Percentiles rank a stretch among this genome's conserved stretches.
Evolutionary conservation across 805 yeast genomes (phyloP).

Genomic region (Ogataea pilisensis): DNA sequence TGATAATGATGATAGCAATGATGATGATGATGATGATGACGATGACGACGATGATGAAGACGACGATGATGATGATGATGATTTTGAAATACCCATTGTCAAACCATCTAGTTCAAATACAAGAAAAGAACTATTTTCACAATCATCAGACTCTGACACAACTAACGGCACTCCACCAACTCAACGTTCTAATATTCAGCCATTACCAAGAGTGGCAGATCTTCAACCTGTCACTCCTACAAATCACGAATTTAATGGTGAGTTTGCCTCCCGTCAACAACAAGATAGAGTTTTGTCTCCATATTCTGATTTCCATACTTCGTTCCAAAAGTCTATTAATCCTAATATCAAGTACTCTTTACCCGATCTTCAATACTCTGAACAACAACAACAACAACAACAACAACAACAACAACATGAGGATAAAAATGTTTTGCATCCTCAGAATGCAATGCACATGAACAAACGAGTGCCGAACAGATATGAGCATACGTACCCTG

Average conservation of each 20-base stretch:
- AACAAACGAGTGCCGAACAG: constrained; percentile 4
- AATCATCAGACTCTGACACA: constrained; percentile 5
- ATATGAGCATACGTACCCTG: background rate
- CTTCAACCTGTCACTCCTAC: background rate
- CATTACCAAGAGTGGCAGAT: too few relatives aligned
- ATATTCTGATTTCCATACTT: constrained; percentile 31
- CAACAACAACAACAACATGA: background rate
- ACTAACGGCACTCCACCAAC: background rate
- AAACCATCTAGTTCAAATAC: constrained; percentile 7
- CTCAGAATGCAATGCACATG: background rate
- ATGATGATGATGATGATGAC: constrained; percentile 1
- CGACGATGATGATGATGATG: constrained; percentile 19
- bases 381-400: too few relatives aligned
- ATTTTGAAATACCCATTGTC: constrained; percentile 18
- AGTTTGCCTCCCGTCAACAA: background rate
- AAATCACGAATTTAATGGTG: background rate
- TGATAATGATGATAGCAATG: background rate
- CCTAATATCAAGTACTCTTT: constrained; percentile 7
- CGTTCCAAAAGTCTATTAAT: constrained; percentile 27
- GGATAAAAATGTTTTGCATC: background rate
- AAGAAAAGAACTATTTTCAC: constrained; percentile 2
- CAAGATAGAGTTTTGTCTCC: constrained; percentile 31
- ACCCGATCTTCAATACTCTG: background rate
- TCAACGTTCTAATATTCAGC: background rate
- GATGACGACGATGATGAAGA: constrained; percentile 9